phyloP scores from a whole-genome alignment of 2,329 filamentous ascomycete genomes.

The Ophiostoma novo-ulmi region DNA sequence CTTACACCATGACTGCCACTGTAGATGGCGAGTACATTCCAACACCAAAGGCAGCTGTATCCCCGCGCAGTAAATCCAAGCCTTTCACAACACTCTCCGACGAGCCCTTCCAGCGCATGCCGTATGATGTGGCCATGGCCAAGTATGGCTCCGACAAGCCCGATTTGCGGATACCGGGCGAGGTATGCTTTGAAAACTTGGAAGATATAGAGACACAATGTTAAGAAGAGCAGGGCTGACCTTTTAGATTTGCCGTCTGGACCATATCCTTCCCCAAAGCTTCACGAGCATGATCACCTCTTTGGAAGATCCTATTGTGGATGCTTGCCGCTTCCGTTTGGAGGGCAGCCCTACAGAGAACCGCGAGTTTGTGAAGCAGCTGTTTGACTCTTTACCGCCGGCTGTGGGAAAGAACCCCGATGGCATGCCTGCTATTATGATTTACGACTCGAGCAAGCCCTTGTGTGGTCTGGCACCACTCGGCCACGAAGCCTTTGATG shows the following conservation, averaged over 20 bases:
- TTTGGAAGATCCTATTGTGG: conserved; percentile 63
- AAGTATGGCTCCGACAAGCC: conserved; percentile 88
- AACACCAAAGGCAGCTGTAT: background rate
- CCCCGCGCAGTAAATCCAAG: background rate
- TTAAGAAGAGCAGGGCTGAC: background rate
- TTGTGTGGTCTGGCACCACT: conserved; percentile 71
- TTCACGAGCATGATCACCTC: conserved; percentile 72
- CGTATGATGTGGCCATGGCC: conserved; percentile 73
- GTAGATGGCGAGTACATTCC: conserved; percentile 31
- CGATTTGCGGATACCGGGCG: conserved; percentile 65
- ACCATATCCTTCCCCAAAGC: conserved; percentile 55
- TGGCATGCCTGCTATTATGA: conserved; percentile 74
- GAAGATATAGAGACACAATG: background rate
- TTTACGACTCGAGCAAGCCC: conserved; percentile 68
- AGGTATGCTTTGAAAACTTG: conserved; percentile 41
- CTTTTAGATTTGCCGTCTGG: conserved; percentile 58
- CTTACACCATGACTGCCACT: conserved; percentile 33
- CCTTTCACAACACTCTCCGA: conserved; percentile 25
- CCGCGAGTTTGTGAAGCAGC: conserved; percentile 63
- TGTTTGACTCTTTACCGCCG: conserved; percentile 50
- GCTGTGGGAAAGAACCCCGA: conserved; percentile 63
- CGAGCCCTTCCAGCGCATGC: conserved; percentile 52
- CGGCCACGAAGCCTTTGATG: conserved; percentile 64
- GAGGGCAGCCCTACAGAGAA: conserved; percentile 49
- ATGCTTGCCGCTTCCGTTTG: conserved; percentile 65